Base-by-base conservation (phyloP, 2,329 filamentous ascomycete species). In the Reticulascus tulasneorum region DNA sequence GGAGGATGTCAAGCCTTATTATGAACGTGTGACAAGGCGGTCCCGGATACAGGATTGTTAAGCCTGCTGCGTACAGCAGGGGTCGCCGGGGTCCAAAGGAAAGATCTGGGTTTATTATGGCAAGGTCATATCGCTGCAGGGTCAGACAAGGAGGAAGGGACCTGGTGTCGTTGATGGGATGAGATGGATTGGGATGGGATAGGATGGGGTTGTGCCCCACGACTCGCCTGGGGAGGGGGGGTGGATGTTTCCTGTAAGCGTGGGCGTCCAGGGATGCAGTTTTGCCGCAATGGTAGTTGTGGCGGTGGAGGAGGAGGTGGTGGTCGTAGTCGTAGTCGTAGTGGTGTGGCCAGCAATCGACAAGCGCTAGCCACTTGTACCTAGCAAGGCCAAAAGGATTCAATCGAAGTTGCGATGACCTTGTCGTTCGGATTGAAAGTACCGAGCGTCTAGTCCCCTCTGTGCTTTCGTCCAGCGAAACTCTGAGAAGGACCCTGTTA, bases 1-100 rank as follows among this genome's bases (percentile, higher is more conserved):
- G 40, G 40, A 40, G 40, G 40, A 40, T 36, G 40, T 42, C 37
- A 40, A 42, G 40, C 40, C 40, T 42, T 42, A 42, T 40, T 42
- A 42, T 40, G 40, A 42, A 42, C 40, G 37, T 36, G 40, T 37
- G 40, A 42, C 36, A 40, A n/a, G n/a, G n/a, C n/a, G 40, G 40
- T 42, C 40, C 40, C 40, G 28, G 32, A n/a, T n/a, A n/a, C n/a
- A n/a, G n/a, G n/a, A n/a, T n/a, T 29, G 28, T 29, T 20, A 29
- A 29, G 15, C 16, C 18, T 29, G 18, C 25, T 15, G 25, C 25
- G 9, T 16, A 15, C 16, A 29, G 27, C 24, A 25, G 35, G 25
- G 22, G 28, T 37, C 31, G 40, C 40, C 32, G 37, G 40, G 40
- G 37, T 36, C n/a, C n/a, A n/a, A 25, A 29, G 32, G 37, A 40